phyloP scores from a whole-genome alignment of 169 alveolate species.

The Cryptosporidium canis region DNA sequence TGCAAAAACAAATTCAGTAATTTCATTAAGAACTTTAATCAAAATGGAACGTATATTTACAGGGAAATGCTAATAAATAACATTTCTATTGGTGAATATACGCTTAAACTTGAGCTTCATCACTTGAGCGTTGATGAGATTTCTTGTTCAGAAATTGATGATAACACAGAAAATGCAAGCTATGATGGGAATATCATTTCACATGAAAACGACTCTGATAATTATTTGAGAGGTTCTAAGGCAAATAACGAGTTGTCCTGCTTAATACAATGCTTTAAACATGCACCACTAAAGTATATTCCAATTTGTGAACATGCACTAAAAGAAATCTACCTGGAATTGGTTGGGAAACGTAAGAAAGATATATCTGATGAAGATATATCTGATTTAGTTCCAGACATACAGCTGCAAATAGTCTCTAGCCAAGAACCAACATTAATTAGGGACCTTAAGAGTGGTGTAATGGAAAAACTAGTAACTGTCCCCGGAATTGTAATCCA shows the following conservation, averaged over 20 bases:
- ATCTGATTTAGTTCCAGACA: conserved; percentile 75
- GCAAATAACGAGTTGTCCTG: background rate
- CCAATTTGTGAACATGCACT: conserved; percentile 65
- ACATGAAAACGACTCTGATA: conserved; percentile 10
- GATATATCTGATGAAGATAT: conserved; percentile 56
- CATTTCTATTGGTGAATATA: conserved; percentile 63
- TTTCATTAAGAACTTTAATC: conserved; percentile 74
- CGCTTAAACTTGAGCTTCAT: conserved; percentile 76
- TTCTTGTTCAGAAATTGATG: conserved; percentile 76
- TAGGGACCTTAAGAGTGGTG: conserved; percentile 83
- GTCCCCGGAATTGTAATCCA: conserved; percentile 95
- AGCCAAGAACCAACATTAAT: conserved; percentile 82
- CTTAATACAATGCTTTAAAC: conserved; percentile 82
- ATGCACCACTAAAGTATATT: conserved; percentile 82
- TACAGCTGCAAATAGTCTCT: conserved; percentile 83
- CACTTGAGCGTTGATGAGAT: conserved; percentile 82
- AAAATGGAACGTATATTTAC: conserved; percentile 69
- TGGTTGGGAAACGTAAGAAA: conserved; percentile 25
- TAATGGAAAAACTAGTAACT: conserved; percentile 90
- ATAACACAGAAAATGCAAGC: conserved; percentile 75
- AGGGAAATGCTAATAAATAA: conserved; percentile 73
- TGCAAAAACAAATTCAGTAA: conserved; percentile 43
- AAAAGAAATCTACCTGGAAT: conserved; percentile 64
- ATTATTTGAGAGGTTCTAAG: background rate
- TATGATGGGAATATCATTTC: background rate